Percentiles rank a stretch among this genome's conserved stretches.
These are phyloP conservation scores for Penicillium paneum DNA, from an alignment of 2,329 filamentous ascomycete genomes.

Conservation along the genomic window DNA sequence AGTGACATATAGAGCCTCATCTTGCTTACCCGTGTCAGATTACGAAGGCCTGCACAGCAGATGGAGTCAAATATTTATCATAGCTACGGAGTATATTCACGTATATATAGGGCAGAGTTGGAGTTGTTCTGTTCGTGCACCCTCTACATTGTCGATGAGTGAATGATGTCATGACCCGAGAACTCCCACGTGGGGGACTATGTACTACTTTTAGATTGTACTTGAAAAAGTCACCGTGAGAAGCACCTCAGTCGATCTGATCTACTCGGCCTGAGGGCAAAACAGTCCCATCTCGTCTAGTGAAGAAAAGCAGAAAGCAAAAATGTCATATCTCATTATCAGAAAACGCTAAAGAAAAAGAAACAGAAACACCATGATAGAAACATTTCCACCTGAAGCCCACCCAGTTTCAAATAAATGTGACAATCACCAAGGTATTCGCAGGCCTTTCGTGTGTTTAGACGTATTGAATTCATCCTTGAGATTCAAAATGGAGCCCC, in stretches of 20 bases:
- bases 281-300: not conserved
- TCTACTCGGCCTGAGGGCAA: not conserved
- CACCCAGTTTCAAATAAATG: not conserved
- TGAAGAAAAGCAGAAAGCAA: not conserved
- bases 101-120: not conserved
- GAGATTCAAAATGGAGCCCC: not conserved
- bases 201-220: not conserved
- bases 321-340: constrained; percentile 3
- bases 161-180: not conserved
- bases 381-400: not conserved
- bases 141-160: not conserved
- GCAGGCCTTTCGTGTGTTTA: not conserved
- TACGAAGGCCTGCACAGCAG: not conserved
- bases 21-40: too few relatives aligned
- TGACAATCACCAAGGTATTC: not conserved
- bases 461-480: not conserved
- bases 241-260: not conserved
- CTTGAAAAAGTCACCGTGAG: not conserved
- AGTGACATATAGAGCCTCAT: too few relatives aligned
- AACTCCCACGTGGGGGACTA: not conserved
- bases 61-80: not conserved
- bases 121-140: not conserved
- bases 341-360: not conserved
- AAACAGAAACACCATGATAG: not conserved
- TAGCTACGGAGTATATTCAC: not conserved